Percentiles rank a stretch among this genome's conserved stretches.
These are phyloP conservation scores for Gastrodia elata DNA, from an alignment of 106 monocot species.

Conservation along the genomic window DNA sequence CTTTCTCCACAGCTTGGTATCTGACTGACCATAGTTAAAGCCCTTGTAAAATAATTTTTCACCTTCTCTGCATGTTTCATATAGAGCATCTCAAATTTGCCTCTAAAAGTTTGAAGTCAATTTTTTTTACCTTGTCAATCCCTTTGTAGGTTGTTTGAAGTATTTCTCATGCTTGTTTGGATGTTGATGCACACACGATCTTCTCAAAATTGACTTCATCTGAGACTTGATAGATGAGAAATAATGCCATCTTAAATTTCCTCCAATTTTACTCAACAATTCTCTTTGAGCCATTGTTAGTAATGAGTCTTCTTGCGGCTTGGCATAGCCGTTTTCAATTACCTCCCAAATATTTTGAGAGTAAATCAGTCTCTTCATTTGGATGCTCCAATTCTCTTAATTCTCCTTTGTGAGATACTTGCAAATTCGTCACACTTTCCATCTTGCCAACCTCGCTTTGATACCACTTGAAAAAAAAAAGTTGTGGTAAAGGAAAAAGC, in stretches of 20 bases:
- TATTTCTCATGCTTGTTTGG: not conserved
- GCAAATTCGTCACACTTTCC: not conserved
- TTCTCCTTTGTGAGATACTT: not conserved
- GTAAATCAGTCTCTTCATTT: not conserved
- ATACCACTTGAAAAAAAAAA: not conserved
- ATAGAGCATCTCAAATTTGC: not conserved
- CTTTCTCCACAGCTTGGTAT: not conserved
- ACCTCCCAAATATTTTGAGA: not conserved
- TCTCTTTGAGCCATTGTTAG: not conserved
- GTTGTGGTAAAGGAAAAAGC: too few relatives aligned
- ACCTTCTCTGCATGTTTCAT: slow-evolving; percentile 3
- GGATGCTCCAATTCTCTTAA: not conserved
- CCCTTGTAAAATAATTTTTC: not conserved
- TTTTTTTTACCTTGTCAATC: not conserved
- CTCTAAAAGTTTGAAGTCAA: not conserved
- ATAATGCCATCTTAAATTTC: not conserved
- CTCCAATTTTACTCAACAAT: not conserved
- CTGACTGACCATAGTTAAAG: not conserved
- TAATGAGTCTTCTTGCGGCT: not conserved
- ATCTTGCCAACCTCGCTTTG: not conserved
- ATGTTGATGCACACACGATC: not conserved
- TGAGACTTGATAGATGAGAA: not conserved
- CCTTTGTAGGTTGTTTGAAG: not conserved
- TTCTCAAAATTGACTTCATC: not conserved
- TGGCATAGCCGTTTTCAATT: too few relatives aligned